Evolutionary conservation across 129 eudicot species (phyloP), one percentile per base, ranked within the genome.

Genomic region (Lactuca sativa): DNA sequence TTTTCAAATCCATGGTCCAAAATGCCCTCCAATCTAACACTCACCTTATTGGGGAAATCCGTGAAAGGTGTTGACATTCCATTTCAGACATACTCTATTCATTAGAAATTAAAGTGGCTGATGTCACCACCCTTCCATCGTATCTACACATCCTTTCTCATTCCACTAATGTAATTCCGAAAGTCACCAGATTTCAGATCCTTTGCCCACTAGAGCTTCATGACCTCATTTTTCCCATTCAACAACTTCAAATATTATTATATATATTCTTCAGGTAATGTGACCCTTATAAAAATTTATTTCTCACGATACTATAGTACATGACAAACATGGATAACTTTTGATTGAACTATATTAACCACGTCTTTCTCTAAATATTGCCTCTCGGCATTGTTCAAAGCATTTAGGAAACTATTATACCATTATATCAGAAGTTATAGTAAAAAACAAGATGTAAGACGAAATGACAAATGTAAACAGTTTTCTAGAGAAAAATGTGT

Each of bases 101-200:
- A 44, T n/a, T n/a, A n/a, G 51, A 44, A 44, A 9, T n/a, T n/a
- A 11, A 78, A 74, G 56, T 89, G 98, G 96, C 49, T 82, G 72
- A 83, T 82, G 91, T 88, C 95, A 17, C 95, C 89, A 15, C 93
- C 96, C 52, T 77, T 72, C 62, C 89, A 30, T 77, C 88, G 1
- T 79, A 77, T 82, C 58, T 77, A 69, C 86, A 86, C 12, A 67
- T 63, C 34, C 57, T 73, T 48, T 48, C 78, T 67, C 78, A 84
- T 65, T 66, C 88, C 1, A 69, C 74, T 64, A 90, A 87, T 9
- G 17, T 56, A 73, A 71, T 78, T 74, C 80, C 80, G 1, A 82
- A 78, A 69, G 70, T 92, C 90, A 59, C 95, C 98, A 77, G 88
- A 79, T 82, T 89, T 89, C 69, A 92, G 70, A 77, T 81, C 95